Base-by-base conservation (phyloP, 805 yeast genomes). In the Teunomyces lycoperdinae region DNA sequence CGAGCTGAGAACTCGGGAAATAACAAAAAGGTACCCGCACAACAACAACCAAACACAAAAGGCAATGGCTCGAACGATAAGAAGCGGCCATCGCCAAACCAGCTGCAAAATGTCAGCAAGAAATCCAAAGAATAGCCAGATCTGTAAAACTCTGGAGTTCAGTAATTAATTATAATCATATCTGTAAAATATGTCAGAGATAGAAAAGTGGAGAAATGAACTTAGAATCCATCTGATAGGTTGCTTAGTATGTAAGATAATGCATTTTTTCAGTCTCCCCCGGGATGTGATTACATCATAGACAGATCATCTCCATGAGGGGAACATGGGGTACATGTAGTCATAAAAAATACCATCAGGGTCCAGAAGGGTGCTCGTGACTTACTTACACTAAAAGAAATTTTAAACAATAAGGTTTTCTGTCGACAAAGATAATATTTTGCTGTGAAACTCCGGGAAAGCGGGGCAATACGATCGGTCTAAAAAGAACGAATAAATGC, bases 11-110 rank as follows among this genome's bases (percentile, higher is more conserved):
- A 14, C 17, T 9, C 27, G 13, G 13, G 16, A 11, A 38, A n/a
- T 10, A 38, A 38, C 8, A 38, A 38, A 29, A 24, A 24, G 13
- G 11, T 17, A 6, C 16, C 17, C n/a, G 30, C 1, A n/a, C 30
- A 26, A 16, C 41, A 38, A 8, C 39, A 35, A 5, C 14, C n/a
- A 9, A 38, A 38, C 30, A 28, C 24, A 16, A 26, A 40, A 35
- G 38, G 30, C 3, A 10, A 11, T 17, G 46, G 33, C 9, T 20
- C 26, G 9, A 46, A 46, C 31, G 45, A 46, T 30, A 46, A 46
- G 38, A 46, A 46, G 36, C 35, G 49, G 35, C 28, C 26, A n/a
- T 24, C 35, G 9, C 48, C 27, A 4, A 38, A 38, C 26, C 31
- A 26, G 8, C 48, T 24, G 33, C 45, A 38, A 6, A 47, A 35